Percentiles rank a stretch among this genome's conserved stretches.
phyloP scores from a whole-genome alignment of 208 protist genomes.

The Trypanosoma brucei region DNA sequence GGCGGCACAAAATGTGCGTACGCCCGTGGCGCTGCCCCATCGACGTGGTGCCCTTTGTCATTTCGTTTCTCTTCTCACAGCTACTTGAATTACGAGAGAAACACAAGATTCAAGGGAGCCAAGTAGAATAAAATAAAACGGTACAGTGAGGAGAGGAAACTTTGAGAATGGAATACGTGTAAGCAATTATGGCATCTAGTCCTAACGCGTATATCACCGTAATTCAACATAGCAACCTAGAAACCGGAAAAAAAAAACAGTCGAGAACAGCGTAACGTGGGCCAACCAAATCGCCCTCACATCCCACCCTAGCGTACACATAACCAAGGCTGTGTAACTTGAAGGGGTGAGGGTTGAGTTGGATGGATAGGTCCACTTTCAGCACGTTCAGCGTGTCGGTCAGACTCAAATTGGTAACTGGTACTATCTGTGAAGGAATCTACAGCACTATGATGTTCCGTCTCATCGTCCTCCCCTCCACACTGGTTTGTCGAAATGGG shows the following conservation, averaged over 20 bases:
- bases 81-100: neutral
- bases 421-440: neutral
- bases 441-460: neutral
- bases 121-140: neutral
- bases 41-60: constrained; percentile 91
- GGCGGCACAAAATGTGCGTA: constrained; percentile 97
- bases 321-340: no score
- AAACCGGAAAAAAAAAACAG: no score
- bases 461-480: constrained; percentile 2
- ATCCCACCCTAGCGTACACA: no score
- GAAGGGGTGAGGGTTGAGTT: no score
- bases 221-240: no score
- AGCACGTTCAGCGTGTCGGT: neutral
- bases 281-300: no score
- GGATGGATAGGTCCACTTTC: neutral
- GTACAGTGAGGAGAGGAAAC: neutral
- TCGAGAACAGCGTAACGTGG: no score
- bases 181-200: no score
- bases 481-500: constrained; percentile 1
- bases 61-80: constrained; percentile 15
- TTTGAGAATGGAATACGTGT: no score
- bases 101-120: neutral
- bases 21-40: constrained; percentile 88
- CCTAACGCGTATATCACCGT: no score
- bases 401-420: neutral